phyloP scores from a whole-genome alignment of 202 grass and related monocot genomes.

The Eragrostis tef region DNA sequence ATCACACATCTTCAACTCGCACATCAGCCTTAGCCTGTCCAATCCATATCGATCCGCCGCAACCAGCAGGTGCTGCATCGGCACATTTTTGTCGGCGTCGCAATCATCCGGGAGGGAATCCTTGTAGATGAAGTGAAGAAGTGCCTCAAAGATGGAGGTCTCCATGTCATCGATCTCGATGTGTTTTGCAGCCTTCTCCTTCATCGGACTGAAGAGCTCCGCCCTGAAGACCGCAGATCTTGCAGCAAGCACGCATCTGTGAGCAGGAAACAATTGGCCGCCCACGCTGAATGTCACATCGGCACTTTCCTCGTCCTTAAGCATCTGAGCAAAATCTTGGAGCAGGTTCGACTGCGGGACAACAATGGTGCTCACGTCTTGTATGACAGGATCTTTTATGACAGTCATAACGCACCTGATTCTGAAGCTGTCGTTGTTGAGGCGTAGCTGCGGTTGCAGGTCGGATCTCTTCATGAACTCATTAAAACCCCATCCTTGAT shows the following conservation, averaged over 20 bases:
- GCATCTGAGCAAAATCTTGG: neutral
- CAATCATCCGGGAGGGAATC: neutral
- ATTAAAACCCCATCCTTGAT: too few species aligned
- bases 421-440: neutral
- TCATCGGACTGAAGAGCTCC: slow-evolving; percentile 12
- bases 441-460: neutral
- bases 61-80: slow-evolving; percentile 18
- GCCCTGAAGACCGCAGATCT: slow-evolving; percentile 9
- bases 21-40: slow-evolving; percentile 18
- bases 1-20: neutral
- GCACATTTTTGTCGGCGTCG: neutral
- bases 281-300: neutral
- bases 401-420: slow-evolving; percentile 32
- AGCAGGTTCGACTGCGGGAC: neutral
- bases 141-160: neutral
- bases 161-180: slow-evolving; percentile 25
- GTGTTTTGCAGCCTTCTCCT: neutral
- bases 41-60: slow-evolving; percentile 21
- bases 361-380: neutral
- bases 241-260: neutral
- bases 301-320: neutral
- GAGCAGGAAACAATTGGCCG: slow-evolving; percentile 3
- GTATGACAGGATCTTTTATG: neutral
- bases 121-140: slow-evolving; percentile 25
- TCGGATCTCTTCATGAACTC: neutral